These are phyloP conservation scores for Austroboletus olivaceoglutinosus DNA, from an alignment of 1,284 basidiomycete genomes.

Conservation along the genomic window DNA sequence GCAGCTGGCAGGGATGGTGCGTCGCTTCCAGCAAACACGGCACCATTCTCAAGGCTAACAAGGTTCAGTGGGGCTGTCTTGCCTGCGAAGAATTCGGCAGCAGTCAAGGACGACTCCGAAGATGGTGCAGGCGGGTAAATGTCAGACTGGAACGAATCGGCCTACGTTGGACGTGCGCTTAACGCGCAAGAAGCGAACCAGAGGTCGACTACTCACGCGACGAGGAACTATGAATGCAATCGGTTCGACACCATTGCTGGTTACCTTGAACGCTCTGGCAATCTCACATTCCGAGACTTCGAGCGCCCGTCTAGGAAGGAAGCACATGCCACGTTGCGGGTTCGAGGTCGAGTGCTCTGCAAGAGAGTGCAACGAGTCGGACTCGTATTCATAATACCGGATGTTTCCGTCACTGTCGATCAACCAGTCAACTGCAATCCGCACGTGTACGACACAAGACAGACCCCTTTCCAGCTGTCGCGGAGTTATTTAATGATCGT, in stretches of 20 bases:
- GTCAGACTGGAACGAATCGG: slow-evolving; percentile 88
- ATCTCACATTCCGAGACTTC: slow-evolving; percentile 93
- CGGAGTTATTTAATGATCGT: slow-evolving; percentile 1
- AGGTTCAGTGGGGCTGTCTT: slow-evolving; percentile 74
- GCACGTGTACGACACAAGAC: slow-evolving; percentile 19
- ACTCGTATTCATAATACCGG: slow-evolving; percentile 93
- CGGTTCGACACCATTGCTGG: slow-evolving; percentile 75
- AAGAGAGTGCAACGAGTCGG: slow-evolving; percentile 77
- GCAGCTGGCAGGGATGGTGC: slow-evolving; percentile 27
- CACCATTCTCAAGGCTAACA: slow-evolving; percentile 61
- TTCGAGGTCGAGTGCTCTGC: slow-evolving; percentile 89
- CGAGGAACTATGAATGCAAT: slow-evolving; percentile 94
- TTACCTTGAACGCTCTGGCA: slow-evolving; percentile 91
- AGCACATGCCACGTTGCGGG: slow-evolving; percentile 95
- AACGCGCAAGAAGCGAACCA: not conserved
- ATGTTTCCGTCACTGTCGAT: slow-evolving; percentile 82
- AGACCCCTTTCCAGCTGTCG: slow-evolving; percentile 72
- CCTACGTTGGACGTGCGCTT: slow-evolving; percentile 27
- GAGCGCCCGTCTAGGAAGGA: slow-evolving; percentile 88
- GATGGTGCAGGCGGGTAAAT: slow-evolving; percentile 93
- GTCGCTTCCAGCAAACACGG: slow-evolving; percentile 38
- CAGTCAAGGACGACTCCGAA: slow-evolving; percentile 74
- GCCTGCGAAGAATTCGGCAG: slow-evolving; percentile 85
- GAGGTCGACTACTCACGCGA: slow-evolving; percentile 51
- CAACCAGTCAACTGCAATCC: slow-evolving; percentile 16